Conservation (phyloP, 257 asterid genomes). For the Henckelia pumila region DNA sequence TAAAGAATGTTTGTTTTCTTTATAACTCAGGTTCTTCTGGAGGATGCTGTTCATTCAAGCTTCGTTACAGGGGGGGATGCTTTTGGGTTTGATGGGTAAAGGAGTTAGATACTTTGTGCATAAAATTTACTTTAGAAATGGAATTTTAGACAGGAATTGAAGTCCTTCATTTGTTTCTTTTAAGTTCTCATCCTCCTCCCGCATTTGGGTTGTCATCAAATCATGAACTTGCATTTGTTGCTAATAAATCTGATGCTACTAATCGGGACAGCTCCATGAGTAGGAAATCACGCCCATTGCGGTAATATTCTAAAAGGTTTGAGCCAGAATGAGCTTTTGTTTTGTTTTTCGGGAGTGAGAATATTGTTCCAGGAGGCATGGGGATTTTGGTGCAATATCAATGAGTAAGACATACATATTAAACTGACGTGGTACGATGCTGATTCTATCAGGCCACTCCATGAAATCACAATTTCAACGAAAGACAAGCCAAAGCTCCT, state of each 20-base stretch:
- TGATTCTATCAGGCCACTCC: conserved; percentile 51
- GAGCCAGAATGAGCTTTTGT: conserved; percentile 42
- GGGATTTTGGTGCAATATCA: background rate
- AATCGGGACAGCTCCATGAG: conserved; percentile 51
- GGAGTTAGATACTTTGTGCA: conserved; percentile 27
- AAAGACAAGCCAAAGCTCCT: conserved; percentile 91
- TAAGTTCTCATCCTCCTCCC: conserved; percentile 68
- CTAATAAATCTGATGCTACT: conserved; percentile 34
- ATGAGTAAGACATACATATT: conserved; percentile 7
- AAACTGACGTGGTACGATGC: background rate
- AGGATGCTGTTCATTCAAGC: conserved; percentile 44
- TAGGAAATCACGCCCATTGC: conserved; percentile 49
- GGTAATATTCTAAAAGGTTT: conserved; percentile 75
- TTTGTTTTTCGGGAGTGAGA: conserved; percentile 21
- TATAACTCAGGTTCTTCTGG: conserved; percentile 50
- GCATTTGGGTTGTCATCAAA: conserved; percentile 54
- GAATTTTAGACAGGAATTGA: conserved; percentile 2
- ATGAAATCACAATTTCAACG: conserved; percentile 80
- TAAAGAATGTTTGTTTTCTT: conserved; percentile 17
- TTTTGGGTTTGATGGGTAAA: conserved; percentile 35
- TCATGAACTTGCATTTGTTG: conserved; percentile 42
- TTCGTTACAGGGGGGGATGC: conserved; percentile 33
- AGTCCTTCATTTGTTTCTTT: conserved; percentile 13
- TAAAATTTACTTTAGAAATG: conserved; percentile 7
- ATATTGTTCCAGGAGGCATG: background rate